Conservation (phyloP, 208 protist genomes). For the Trypanosoma cruzi region DNA sequence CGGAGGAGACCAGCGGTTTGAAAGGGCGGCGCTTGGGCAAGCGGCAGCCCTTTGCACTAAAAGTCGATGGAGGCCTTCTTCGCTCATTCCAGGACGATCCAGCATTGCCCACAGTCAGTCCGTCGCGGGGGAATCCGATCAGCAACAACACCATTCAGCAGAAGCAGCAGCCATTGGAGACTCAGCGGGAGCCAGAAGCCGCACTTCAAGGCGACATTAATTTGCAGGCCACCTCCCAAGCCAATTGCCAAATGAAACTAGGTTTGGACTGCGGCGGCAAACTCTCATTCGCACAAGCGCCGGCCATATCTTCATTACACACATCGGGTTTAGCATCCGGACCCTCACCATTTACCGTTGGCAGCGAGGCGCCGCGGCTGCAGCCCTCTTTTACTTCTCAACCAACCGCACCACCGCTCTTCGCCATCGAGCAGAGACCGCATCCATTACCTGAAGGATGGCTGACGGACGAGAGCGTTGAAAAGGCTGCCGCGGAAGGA, state of each 20-base stretch:
- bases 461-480: not conserved
- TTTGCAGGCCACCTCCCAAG: not conserved
- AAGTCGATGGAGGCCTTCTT: not conserved
- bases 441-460: not conserved
- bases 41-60: not conserved
- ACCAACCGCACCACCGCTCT: not conserved
- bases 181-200: not conserved
- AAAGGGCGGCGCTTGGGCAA: not conserved
- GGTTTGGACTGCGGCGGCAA: conserved; percentile 12
- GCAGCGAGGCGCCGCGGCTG: not conserved
- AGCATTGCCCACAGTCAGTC: not conserved
- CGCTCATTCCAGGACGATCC: not conserved
- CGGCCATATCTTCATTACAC: not conserved
- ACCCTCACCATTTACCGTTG: not conserved
- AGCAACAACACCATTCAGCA: conserved; percentile 6
- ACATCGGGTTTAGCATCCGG: not conserved
- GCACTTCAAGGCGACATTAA: not conserved
- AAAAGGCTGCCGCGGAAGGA: not conserved
- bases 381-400: not conserved
- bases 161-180: not conserved
- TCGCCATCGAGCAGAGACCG: not conserved
- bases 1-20: not conserved
- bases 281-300: conserved; percentile 6
- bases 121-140: not conserved
- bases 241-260: conserved; percentile 17